Evolutionary conservation across 2,329 filamentous ascomycete species (phyloP).

Genomic region (Claviceps capensis): DNA sequence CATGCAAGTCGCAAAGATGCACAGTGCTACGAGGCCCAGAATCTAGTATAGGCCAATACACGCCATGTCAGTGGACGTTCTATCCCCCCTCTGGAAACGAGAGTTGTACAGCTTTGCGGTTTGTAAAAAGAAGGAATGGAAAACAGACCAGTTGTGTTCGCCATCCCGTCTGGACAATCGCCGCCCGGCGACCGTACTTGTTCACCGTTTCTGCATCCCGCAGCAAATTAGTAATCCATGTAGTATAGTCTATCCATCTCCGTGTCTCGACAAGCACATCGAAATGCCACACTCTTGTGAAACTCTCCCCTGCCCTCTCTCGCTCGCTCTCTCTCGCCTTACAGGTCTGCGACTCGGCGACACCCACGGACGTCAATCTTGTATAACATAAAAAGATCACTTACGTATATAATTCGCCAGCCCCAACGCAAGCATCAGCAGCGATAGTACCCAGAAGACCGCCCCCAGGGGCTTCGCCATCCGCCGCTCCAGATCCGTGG

Average conservation of each 20-base stretch:
- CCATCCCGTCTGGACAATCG: conserved; percentile 86
- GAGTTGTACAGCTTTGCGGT: no score
- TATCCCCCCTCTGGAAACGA: no score
- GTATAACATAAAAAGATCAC: neutral
- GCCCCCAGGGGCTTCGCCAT: conserved; percentile 75
- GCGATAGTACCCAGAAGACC: conserved; percentile 72
- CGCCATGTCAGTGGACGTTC: neutral
- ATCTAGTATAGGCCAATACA: conserved; percentile 26
- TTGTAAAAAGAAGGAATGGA: neutral
- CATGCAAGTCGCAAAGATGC: conserved; percentile 53
- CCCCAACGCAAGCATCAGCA: conserved; percentile 65
- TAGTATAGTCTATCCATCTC: no score
- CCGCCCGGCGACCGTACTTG: conserved; percentile 63
- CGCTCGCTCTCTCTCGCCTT: no score
- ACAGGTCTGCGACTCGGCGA: no score
- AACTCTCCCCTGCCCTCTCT: no score
- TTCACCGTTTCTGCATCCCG: conserved; percentile 47
- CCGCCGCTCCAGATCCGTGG: conserved; percentile 54
- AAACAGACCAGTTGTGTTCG: conserved; percentile 66
- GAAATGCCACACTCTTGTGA: no score
- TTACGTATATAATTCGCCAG: conserved; percentile 72
- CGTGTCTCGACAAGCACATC: no score
- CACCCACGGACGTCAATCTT: no score
- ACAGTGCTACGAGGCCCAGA: conserved; percentile 45
- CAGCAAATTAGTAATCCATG: no score